Evolutionary conservation across 129 eudicot species (phyloP).

Genomic region (Rutidosis leptorrhynchoides): DNA sequence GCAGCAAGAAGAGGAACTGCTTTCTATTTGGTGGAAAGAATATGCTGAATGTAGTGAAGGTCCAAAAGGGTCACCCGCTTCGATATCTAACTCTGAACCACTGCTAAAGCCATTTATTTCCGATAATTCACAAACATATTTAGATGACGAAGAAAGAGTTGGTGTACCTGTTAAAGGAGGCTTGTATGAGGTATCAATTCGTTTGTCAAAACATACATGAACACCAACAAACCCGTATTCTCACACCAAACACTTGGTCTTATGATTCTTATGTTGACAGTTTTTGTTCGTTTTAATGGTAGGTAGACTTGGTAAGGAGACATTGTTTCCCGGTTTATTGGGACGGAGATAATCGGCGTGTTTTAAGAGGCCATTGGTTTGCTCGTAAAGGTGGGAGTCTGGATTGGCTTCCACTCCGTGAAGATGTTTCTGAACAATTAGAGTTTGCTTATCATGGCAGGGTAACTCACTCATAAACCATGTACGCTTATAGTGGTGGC

Average conservation of each 20-base stretch:
- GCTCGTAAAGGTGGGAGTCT: conserved; percentile 90
- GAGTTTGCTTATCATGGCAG: conserved; percentile 84
- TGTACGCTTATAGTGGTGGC: conserved; percentile 11
- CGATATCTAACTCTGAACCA: conserved; percentile 33
- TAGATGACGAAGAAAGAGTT: conserved; percentile 80
- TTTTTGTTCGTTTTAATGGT: conserved; percentile 23
- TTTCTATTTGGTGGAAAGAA: conserved; percentile 90
- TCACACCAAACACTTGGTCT: conserved; percentile 7
- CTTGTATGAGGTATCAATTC: conserved; percentile 63
- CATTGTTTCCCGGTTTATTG: conserved; percentile 96
- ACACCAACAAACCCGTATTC: background rate
- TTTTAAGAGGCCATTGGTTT: conserved; percentile 97
- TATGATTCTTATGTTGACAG: conserved; percentile 13
- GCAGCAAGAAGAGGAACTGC: conserved; percentile 88
- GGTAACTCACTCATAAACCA: conserved; percentile 38
- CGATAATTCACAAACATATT: conserved; percentile 34
- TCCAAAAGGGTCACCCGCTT: conserved; percentile 59
- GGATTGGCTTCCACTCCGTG: conserved; percentile 99
- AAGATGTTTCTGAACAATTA: conserved; percentile 93
- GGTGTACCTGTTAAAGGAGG: conserved; percentile 99
- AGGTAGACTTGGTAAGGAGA: conserved; percentile 90
- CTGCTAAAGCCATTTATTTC: conserved; percentile 30
- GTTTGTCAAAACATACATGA: background rate
- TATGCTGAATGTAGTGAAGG: conserved; percentile 97
- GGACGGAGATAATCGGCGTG: conserved; percentile 97